These are phyloP conservation scores for Colletotrichum sp. DNA, from an alignment of 2,329 filamentous ascomycete genomes.

Conservation along the genomic window DNA sequence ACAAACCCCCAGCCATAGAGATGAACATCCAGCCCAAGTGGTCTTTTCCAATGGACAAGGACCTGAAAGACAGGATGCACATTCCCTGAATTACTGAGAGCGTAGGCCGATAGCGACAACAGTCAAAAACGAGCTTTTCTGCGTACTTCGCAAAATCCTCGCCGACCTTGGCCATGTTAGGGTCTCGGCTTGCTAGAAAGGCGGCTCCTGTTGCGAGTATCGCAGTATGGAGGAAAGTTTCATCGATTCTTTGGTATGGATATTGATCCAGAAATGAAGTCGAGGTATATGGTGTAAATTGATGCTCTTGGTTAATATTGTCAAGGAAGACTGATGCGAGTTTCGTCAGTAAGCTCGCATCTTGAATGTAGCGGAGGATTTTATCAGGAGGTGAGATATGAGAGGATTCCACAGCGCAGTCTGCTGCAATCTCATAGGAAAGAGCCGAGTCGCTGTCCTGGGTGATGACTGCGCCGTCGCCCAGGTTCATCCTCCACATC, in stretches of 20 bases:
- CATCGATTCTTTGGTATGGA: not conserved
- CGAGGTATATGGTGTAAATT: not conserved
- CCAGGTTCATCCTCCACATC: not conserved
- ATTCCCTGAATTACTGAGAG: not conserved
- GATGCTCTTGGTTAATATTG: not conserved
- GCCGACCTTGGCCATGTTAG: not conserved
- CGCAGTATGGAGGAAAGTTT: not conserved
- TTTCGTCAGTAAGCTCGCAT: not conserved
- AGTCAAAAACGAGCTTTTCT: not conserved
- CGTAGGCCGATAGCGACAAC: not conserved
- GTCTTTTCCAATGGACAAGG: not conserved
- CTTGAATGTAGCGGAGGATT: not conserved
- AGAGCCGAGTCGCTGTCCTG: not conserved
- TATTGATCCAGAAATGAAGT: not conserved
- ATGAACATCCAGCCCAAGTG: not conserved
- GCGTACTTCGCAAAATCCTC: not conserved
- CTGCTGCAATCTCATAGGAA: not conserved
- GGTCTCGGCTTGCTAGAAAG: not conserved
- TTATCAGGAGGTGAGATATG: not conserved
- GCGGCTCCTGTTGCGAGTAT: not conserved
- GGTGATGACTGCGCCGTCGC: not conserved
- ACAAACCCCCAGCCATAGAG: not conserved
- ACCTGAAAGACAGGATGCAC: not conserved
- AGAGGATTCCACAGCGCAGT: not conserved
- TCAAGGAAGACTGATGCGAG: not conserved